phyloP scores from a whole-genome alignment of 2,329 filamentous ascomycete species.

The Neodidymelliopsis sp. region DNA sequence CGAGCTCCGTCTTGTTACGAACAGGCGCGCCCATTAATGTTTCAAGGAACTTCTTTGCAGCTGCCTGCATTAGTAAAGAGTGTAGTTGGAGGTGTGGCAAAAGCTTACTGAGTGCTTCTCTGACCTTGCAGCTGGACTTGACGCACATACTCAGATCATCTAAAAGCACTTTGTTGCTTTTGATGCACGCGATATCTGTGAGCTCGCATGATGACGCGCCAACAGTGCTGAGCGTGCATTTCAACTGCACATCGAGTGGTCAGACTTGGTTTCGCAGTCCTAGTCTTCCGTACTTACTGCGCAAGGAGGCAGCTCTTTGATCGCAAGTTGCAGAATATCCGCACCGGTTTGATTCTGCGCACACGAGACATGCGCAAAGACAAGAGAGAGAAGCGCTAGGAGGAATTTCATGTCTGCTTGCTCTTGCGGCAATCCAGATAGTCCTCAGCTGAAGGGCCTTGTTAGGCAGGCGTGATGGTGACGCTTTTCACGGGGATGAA shows the following conservation, averaged over 20 bases:
- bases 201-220: conserved; percentile 32
- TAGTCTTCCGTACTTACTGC: conserved; percentile 8
- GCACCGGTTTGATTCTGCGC: conserved; percentile 16
- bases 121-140: conserved; percentile 29
- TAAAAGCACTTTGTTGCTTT: conserved; percentile 25
- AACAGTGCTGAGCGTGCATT: conserved; percentile 32
- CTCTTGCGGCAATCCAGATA: neutral
- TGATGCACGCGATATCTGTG: conserved; percentile 36
- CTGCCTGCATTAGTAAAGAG: conserved; percentile 21
- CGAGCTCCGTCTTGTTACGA: conserved; percentile 47
- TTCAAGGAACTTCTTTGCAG: conserved; percentile 49
- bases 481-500: neutral
- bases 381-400: neutral
- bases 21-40: conserved; percentile 43
- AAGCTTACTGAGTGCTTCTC: conserved; percentile 35
- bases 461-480: neutral
- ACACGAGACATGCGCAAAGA: conserved; percentile 7
- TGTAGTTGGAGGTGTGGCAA: neutral
- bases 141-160: conserved; percentile 31
- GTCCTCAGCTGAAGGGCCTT: neutral
- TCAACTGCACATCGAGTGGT: conserved; percentile 24
- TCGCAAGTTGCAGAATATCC: conserved; percentile 14
- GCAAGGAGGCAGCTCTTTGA: conserved; percentile 19
- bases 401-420: conserved; percentile 15
- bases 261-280: neutral